These are phyloP conservation scores for Sclerotinia borealis DNA, from an alignment of 2,329 filamentous ascomycete genomes.

Conservation along the genomic window DNA sequence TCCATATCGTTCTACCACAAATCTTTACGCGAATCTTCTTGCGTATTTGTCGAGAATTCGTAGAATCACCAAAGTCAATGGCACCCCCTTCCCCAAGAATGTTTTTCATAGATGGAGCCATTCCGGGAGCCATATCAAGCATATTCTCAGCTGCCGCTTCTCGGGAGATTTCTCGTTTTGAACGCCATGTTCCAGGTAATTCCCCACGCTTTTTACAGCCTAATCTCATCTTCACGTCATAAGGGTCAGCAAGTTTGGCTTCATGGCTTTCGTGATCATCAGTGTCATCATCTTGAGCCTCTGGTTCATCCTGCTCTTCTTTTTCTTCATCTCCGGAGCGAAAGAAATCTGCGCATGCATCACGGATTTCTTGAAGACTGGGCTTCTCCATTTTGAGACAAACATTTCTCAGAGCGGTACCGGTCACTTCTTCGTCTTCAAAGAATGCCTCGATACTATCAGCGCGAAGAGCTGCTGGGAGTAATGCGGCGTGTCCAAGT, in stretches of 20 bases:
- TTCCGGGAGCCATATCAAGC: not conserved
- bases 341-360: conserved; percentile 45
- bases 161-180: conserved; percentile 23
- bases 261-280: not conserved
- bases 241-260: conserved; percentile 7
- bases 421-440: conserved; percentile 36
- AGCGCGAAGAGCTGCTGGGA: conserved; percentile 40
- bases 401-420: conserved; percentile 40
- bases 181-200: conserved; percentile 26
- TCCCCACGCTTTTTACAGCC: conserved; percentile 10
- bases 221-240: not conserved
- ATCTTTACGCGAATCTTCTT: conserved; percentile 39
- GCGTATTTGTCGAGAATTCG: conserved; percentile 31
- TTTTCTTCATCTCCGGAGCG: conserved; percentile 36
- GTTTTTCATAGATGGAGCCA: conserved; percentile 29
- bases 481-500: conserved; percentile 39
- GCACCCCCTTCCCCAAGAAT: conserved; percentile 23
- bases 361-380: conserved; percentile 42
- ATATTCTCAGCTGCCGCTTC: conserved; percentile 23
- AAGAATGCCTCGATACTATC: conserved; percentile 42
- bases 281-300: conserved; percentile 18
- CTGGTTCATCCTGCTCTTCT: conserved; percentile 31
- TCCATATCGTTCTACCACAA: conserved; percentile 44
- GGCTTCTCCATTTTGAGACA: conserved; percentile 44
- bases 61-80: conserved; percentile 32